Evolutionary conservation across 306 rosid species (phyloP), one percentile per base, ranked within the genome.

Genomic region (Cercis canadensis): DNA sequence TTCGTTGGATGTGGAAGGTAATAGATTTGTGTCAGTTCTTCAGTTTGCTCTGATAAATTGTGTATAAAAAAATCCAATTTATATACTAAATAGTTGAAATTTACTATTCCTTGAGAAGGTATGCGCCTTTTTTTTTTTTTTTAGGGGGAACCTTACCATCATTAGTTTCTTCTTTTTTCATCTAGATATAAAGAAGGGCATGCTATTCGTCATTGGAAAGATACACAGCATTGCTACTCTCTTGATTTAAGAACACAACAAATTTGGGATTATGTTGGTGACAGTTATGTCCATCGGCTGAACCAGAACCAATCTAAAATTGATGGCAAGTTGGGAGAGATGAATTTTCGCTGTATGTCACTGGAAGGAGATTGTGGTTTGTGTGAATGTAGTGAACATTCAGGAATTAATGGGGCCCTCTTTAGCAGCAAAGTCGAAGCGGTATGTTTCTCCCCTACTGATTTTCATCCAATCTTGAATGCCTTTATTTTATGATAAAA

Each of bases 1-100:
- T 94, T 94, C 74, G 89, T 86, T 21, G 96, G 97, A 83, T 91
- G 99, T 83, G 99, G 96, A 87, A 86, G 99, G 96, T 94, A 84
- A 80, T 37, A 19, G 47, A 69, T 57, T 15, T 52, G 43, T 65
- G 16, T 39, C 21, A 33, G 19, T 53, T 70, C 29, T 63, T 74
- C 62, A 69, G 76, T 75, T 71, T 74, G 64, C 57, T 36, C 33
- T 45, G 34, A 61, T 65, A 56, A 71, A 64, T 46, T 76, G 50
- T 74, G 59, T 57, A 16, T 46, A 24, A 21, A 75, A 40, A 34
- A 21, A 29, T 54, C 18, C n/a, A 45, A 33, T 11, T 66, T 64
- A 43, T 44, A 37, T 50, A 62, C n/a, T n/a, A n/a, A n/a, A n/a
- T n/a, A 21, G 65, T 15, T 19, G 21, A 43, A 57, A 8, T 64